Base-by-base conservation (phyloP, 2,329 filamentous ascomycete species). In the Didymella pinodella region DNA sequence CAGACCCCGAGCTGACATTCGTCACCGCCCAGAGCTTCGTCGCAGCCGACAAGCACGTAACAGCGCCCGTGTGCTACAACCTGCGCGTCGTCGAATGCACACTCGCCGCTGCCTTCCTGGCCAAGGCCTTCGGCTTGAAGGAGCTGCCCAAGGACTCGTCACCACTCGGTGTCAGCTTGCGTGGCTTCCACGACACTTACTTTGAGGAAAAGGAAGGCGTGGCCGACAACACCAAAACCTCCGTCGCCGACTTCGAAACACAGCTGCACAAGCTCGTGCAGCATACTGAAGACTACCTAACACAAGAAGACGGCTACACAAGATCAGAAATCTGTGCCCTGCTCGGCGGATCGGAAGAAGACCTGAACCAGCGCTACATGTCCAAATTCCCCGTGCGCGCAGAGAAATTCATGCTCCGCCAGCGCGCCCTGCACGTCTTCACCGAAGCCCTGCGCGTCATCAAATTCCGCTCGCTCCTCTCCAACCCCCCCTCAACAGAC, bases 11-110 rank as follows among this genome's bases (percentile, higher is more conserved):
- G 67, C 85, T 97, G 54, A 92, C 88, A 66, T 98, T 99, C 78
- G 84, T 99, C 64, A 93, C 97, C 65, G 94, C 93, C 7, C 95
- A 99, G 76, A 96, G 91, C 59, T 97, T 97, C 75, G 90, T 99
- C 61, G 90, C 90, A 16, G 91, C 94, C 5, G 93, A 98, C 82
- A 99, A 99, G 81, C 91, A 95, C 73, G 90, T 94, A 62, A 97
- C 94, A 1, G 95, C 90, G 0, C 94, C 94, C 0, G 89, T 96
- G 64, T 92, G 94, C 83, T 99, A 98, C 83, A 99, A 99, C 77
- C 86, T 99, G 25, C 90, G 95, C 28, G 95, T 99, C 1, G 95
- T 97, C 36, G 95, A 99, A 79, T 96, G 92, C 80, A 95, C 90
- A 53, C 85, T 99, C 31, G 95, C 95, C 3, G 93, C 95, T 3